Percentiles rank a stretch among this genome's conserved stretches.
These are phyloP conservation scores for Ormosia emarginata DNA, from an alignment of 306 rosid species.

Conservation along the genomic window DNA sequence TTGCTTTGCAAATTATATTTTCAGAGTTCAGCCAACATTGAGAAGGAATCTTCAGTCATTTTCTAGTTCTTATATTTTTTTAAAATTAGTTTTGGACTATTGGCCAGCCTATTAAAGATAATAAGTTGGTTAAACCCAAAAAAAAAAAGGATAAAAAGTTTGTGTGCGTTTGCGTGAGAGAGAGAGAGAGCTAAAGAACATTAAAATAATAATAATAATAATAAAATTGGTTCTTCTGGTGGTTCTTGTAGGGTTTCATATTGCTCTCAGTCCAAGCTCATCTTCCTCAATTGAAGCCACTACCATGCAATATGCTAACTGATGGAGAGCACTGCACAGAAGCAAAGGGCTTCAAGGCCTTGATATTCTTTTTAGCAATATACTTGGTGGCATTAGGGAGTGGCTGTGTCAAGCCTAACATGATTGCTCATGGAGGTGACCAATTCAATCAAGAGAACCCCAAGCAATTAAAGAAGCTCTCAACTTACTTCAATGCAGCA, in stretches of 20 bases:
- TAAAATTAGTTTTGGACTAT: background rate
- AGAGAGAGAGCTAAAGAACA: too few relatives aligned
- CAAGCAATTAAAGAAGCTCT: conserved; percentile 54
- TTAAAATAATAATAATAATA: background rate
- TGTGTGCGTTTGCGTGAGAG: too few relatives aligned
- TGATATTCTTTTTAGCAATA: conserved; percentile 75
- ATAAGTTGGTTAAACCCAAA: background rate
- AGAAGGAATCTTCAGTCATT: background rate
- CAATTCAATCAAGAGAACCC: conserved; percentile 59
- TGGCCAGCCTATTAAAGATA: background rate
- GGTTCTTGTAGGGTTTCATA: conserved; percentile 65
- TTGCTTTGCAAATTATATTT: background rate
- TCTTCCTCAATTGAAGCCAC: conserved; percentile 77
- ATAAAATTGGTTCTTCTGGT: background rate
- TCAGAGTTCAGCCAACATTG: background rate
- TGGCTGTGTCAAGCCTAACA: conserved; percentile 93
- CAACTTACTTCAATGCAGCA: conserved; percentile 84
- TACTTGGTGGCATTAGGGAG: conserved; percentile 94
- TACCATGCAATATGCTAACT: conserved; percentile 46
- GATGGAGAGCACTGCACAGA: conserved; percentile 49
- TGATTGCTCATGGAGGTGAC: conserved; percentile 94
- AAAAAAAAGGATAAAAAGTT: too few relatives aligned
- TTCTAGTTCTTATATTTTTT: background rate
- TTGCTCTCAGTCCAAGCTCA: conserved; percentile 94
- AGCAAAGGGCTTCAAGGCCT: conserved; percentile 74